Conservation (phyloP, 495 filamentous ascomycete genomes). For the Penicillium tannophilum region DNA sequence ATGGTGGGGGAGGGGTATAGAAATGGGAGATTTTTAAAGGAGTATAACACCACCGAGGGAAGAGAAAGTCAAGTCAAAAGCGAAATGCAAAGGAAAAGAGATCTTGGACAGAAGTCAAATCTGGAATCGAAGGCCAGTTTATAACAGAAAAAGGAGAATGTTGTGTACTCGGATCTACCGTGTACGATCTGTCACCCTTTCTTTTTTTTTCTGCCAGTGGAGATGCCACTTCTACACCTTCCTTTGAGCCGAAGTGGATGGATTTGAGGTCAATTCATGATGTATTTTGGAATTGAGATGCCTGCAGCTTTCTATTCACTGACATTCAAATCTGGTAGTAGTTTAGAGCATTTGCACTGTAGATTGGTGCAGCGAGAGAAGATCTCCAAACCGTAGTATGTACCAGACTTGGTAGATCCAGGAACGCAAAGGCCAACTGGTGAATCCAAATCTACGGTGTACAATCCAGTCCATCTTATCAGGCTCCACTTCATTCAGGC, state of each 20-base stretch:
- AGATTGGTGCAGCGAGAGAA: background rate
- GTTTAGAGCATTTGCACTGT: background rate
- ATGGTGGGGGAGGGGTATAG: constrained; percentile 56
- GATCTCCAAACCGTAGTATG: background rate
- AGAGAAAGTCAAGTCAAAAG: constrained; percentile 8
- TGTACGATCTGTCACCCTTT: constrained; percentile 36
- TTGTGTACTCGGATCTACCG: constrained; percentile 39
- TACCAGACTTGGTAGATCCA: background rate
- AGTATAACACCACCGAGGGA: constrained; percentile 1
- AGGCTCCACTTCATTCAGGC: background rate
- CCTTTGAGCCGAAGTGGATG: constrained; percentile 21
- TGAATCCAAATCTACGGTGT: constrained; percentile 13
- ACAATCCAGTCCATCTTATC: constrained; percentile 28
- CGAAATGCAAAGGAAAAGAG: constrained; percentile 3
- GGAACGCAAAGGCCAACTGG: background rate
- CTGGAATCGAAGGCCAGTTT: background rate
- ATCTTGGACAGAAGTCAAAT: background rate
- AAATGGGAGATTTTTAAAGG: constrained; percentile 1
- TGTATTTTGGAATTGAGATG: background rate
- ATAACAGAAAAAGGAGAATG: constrained; percentile 22
- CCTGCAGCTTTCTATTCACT: background rate
- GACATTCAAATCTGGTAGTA: too few relatives aligned
- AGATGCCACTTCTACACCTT: constrained; percentile 10
- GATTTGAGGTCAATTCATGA: background rate
- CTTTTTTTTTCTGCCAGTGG: constrained; percentile 19